Base-by-base conservation (phyloP, 495 filamentous ascomycete species). In the Xylaria scruposa region DNA sequence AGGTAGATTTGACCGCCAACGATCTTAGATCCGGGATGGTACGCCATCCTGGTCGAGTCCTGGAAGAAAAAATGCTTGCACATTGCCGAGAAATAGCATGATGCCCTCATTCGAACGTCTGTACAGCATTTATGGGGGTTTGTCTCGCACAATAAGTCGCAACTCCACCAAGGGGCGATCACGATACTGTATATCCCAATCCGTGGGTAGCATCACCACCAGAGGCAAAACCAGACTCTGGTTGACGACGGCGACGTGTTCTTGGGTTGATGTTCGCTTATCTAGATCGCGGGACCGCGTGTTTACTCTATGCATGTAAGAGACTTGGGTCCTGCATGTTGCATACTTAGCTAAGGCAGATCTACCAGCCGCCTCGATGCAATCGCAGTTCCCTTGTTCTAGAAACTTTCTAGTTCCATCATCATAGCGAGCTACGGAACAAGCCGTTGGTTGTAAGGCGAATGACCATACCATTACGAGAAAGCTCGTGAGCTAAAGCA, bases 261-360 rank as follows among this genome's bases (percentile, higher is more conserved):
- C 54, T 60, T 44, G 67, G 56, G 56, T 54, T 42, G 51, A 36
- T 60, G 33, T 40, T 69, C 67, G 67, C 67, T 69, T 69, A 69
- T 69, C 67, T 69, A 9, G 67, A 69, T 69, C 67, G 42, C 56
- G 67, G 56, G 26, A 59, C 53, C 60, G 67, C 67, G 60, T 33
- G 67, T 59, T 60, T 24, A 59, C 67, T 54, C 15, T 69, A 69
- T 61, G 53, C 56, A 69, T 49, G 67, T 69, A 69, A 61, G 67
- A 69, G 42, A 59, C 54, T 61, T 69, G 33, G 67, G 54, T 42
- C 67, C 67, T 61, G 65, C 65, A 67, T 67, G 65, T 69, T 69
- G 67, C 67, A 69, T 69, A 61, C 47, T 36, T 60, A 66, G 42
- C 17, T 29, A 59, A 59, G 31, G 47, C 49, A 44, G 65, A 67